phyloP scores from a whole-genome alignment of 331 rosid genomes.

The Dryas integrifolia region DNA sequence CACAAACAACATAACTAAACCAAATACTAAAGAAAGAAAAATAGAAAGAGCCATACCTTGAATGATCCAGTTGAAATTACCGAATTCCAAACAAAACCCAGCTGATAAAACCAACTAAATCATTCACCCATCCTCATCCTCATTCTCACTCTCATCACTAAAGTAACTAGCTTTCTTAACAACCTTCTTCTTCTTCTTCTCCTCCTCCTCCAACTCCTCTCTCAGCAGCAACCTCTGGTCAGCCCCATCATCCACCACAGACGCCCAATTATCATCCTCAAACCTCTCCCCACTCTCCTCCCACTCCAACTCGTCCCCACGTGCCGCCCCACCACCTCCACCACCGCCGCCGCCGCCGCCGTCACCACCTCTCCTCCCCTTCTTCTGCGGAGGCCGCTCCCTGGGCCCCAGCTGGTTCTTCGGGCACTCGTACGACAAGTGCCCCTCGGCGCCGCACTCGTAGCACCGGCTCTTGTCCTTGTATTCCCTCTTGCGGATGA shows the following conservation, averaged over 20 bases:
- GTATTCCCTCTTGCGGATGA: constrained; percentile 64
- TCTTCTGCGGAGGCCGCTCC: constrained; percentile 57
- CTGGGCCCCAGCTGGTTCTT: constrained; percentile 71
- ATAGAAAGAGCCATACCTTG: background rate
- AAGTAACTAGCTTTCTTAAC: constrained; percentile 61
- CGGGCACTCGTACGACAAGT: constrained; percentile 79
- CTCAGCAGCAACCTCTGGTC: constrained; percentile 49
- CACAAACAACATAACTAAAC: background rate
- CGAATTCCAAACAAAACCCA: background rate
- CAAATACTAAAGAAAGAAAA: background rate
- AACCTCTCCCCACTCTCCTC: constrained; percentile 48
- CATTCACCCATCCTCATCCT: constrained; percentile 42
- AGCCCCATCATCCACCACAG: constrained; percentile 65
- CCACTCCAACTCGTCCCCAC: constrained; percentile 31
- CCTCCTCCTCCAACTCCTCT: constrained; percentile 26
- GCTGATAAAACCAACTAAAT: background rate
- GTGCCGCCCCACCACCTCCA: background rate
- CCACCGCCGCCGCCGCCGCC: background rate
- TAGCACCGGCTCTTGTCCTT: constrained; percentile 71
- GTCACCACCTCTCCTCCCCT: constrained; percentile 28
- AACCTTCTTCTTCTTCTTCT: constrained; percentile 38
- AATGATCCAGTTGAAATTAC: background rate
- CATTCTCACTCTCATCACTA: constrained; percentile 76
- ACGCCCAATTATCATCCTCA: constrained; percentile 85
- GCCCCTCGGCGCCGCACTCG: constrained; percentile 79